Evolutionary conservation across 495 filamentous ascomycete species (phyloP), one percentile per base, ranked within the genome.

Genomic region (Xylaria grammica): DNA sequence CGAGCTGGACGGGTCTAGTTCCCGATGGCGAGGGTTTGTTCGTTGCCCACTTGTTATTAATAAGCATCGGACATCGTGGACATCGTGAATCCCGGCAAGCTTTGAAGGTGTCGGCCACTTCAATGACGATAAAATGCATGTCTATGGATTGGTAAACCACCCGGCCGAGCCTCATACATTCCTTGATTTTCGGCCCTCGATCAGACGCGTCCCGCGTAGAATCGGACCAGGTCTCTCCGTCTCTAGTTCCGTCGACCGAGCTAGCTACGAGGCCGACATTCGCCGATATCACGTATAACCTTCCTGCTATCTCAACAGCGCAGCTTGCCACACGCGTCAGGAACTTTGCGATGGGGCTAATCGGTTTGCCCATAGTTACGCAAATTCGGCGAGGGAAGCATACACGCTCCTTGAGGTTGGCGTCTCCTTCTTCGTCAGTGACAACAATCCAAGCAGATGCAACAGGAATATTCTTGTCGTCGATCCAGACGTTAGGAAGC

Each of bases 351-450:
- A 57, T 24, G 7, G 24, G 4, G 1, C 22, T 19, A 20, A 15
- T 5, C 7, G 54, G 54, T 10, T 29, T 10, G 36, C n/a, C 24
- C 0, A 1, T 0, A 5, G 22, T 34, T 19, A 57, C 27, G 19
- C 36, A 57, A 19, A 57, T 42, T 29, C 36, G 54, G 5, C 54
- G 38, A 29, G 54, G 54, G 9, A 57, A 44, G 9, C 17, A 27
- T 8, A 44, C 17, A 15, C 54, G 20, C 11, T 19, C 36, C 36
- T 5, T 2, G 3, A 44, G 44, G 24, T n/a, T 1, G 15, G 17
- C 24, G 26, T 29, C 15, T 11, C 8, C 5, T 17, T 57, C 54
- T 11, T 27, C 6, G 4, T 27, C 36, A 19, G 24, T 20, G 17
- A 29, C 13, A 10, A 44, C 0, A 19, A 44, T 44, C 54, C 36